Conservation (phyloP, 163 green algal species). For the Coccomyxa subellipsoidea region DNA sequence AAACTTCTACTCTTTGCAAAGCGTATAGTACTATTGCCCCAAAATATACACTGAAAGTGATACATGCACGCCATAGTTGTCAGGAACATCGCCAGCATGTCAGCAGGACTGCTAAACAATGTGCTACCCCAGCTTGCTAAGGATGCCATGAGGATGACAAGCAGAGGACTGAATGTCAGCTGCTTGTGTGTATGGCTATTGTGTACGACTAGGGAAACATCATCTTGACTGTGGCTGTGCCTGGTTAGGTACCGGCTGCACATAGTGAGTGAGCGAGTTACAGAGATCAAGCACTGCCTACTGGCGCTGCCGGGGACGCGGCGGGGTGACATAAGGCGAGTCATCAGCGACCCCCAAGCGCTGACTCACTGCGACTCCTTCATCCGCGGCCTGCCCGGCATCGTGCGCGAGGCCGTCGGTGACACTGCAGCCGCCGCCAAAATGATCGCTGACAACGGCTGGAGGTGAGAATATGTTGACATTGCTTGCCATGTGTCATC, state of each 20-base stretch:
- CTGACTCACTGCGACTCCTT: slow-evolving; percentile 88
- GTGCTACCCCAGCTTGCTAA: no score
- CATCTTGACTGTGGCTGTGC: slow-evolving; percentile 29
- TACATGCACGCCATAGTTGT: no score
- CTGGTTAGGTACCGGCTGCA: slow-evolving; percentile 60
- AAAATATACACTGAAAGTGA: no score
- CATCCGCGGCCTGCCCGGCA: slow-evolving; percentile 49
- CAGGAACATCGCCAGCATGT: no score
- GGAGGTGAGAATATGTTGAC: slow-evolving; percentile 14
- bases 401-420: slow-evolving; percentile 82
- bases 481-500: neutral
- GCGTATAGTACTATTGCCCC: no score
- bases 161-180: no score
- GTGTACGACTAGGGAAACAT: no score
- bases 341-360: slow-evolving; percentile 84
- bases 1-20: no score
- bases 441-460: slow-evolving; percentile 44
- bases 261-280: slow-evolving; percentile 84
- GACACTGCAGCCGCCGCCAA: slow-evolving; percentile 89
- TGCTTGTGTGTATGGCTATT: no score
- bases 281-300: slow-evolving; percentile 88
- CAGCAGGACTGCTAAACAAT: no score
- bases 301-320: slow-evolving; percentile 81
- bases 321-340: slow-evolving; percentile 67
- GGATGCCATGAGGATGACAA: no score